A percentile compares a stretch with the other conserved stretches of the same genome.
Evolutionary conservation across 208 protist species (phyloP).

Genomic region (Leishmania tarentolae): DNA sequence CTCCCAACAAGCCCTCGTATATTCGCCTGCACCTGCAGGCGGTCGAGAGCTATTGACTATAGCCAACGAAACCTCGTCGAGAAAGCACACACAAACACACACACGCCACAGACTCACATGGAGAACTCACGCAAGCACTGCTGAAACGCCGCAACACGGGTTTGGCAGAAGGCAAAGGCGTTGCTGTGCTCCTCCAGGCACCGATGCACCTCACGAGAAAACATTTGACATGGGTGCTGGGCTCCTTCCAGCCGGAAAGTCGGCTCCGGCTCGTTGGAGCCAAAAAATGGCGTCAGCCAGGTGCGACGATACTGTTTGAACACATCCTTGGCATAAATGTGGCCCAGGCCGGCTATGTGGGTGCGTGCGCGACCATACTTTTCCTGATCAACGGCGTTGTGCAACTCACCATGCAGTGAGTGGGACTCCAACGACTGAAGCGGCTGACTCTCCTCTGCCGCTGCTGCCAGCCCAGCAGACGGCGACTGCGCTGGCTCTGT

Average conservation of each 20-base stretch:
- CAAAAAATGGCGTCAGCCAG: constrained; percentile 79
- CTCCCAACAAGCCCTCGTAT: not conserved
- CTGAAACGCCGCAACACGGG: constrained; percentile 60
- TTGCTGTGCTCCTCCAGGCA: constrained; percentile 69
- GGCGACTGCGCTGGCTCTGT: constrained; percentile 10
- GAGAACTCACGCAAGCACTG: constrained; percentile 75
- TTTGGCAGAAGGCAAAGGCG: constrained; percentile 71
- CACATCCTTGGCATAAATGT: constrained; percentile 26
- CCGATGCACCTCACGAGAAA: constrained; percentile 62
- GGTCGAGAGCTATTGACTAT: not conserved
- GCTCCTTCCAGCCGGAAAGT: constrained; percentile 23
- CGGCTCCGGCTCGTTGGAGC: constrained; percentile 63
- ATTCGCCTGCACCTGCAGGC: not conserved
- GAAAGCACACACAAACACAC: not conserved
- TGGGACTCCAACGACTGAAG: not conserved
- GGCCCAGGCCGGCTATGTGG: constrained; percentile 25
- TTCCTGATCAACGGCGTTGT: constrained; percentile 16
- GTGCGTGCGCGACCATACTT: constrained; percentile 37
- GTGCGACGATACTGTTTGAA: constrained; percentile 60
- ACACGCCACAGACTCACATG: not conserved
- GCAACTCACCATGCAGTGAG: constrained; percentile 11
- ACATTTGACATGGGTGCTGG: constrained; percentile 62
- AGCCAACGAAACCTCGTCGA: not conserved
- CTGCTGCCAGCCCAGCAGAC: not conserved
- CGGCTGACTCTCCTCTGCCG: not conserved